Conservation (phyloP, 805 yeast genomes). For the Blastobotrys attinorum region DNA sequence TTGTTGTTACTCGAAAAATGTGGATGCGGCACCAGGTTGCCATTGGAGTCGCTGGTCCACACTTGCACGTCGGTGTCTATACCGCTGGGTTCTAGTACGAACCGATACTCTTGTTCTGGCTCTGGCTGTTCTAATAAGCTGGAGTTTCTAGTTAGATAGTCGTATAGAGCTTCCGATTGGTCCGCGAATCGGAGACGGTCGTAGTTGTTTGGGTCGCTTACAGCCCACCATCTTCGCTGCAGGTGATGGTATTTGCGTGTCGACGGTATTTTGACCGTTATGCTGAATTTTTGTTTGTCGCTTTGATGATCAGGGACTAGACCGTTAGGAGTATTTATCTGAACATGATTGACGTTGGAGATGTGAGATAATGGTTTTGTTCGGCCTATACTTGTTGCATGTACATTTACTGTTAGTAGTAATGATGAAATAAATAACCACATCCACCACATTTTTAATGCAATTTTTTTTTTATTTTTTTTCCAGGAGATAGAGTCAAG, state of each 20-base stretch:
- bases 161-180: slow-evolving; percentile 16
- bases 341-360: background rate
- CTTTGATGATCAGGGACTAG: background rate
- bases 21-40: slow-evolving; percentile 13
- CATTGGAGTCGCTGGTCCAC: slow-evolving; percentile 12
- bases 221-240: slow-evolving; percentile 23
- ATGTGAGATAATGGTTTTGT: background rate
- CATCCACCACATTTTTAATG: no score
- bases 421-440: no score
- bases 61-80: slow-evolving; percentile 8
- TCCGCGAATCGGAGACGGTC: slow-evolving; percentile 3
- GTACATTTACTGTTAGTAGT: no score
- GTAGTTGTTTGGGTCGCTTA: slow-evolving; percentile 20
- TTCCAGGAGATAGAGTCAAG: no score
- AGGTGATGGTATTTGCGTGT: slow-evolving; percentile 17
- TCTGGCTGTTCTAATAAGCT: slow-evolving; percentile 19
- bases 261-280: slow-evolving; percentile 18
- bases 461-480: no score
- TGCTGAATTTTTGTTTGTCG: slow-evolving; percentile 6
- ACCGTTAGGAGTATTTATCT: background rate
- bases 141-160: slow-evolving; percentile 19
- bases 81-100: slow-evolving; percentile 17
- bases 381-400: background rate
- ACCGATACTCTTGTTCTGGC: slow-evolving; percentile 14
- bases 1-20: slow-evolving; percentile 10